Base-by-base conservation (phyloP, 345 rosid genomes). In the Garcia nutans region DNA sequence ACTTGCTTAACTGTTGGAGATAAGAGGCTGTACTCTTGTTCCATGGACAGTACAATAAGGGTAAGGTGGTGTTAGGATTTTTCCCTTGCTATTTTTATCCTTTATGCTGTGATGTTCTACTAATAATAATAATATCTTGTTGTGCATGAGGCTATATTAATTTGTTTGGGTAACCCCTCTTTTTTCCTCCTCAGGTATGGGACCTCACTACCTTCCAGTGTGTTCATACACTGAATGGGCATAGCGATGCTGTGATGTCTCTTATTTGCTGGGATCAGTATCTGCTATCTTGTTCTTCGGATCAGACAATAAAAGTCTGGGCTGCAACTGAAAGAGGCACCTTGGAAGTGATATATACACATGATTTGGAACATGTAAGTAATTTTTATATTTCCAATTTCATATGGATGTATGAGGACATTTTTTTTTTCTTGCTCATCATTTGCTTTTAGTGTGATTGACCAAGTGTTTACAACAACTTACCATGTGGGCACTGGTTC, bases 261-360 rank as follows among this genome's bases (percentile, higher is more conserved):
- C 87, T 92, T 44, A 58, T 92, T 61, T 86, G 90, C 76, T 92
- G 90, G 86, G 85, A 90, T 72, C 66, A 82, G 44, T 85, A 42
- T 82, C 70, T 92, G 68, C 7, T 88, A 19, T 92, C 92, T 1
- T 85, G 90, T 75, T 90, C 93, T 10, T 74, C 89, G 76, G 97
- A 92, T 76, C 37, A 67, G 64, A 89, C 87, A 9, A 70, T 87
- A 24, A 87, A 85, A 78, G 83, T 87, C 49, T 89, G 94, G 96
- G 80, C 61, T 71, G 67, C 71, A n/a, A 72, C 76, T 68, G 83
- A 78, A 54, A 45, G 70, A 28, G 86, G 78, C n/a, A 72, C 10
- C 50, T 8, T 77, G 50, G 50, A 71, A 57, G 76, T 77, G 31
- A 57, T 42, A 22, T 72, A 77, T 23, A 64, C 75, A 1, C 76